Percentiles rank a stretch among this genome's conserved stretches.
Conservation (phyloP, 2,329 filamentous ascomycete species). For the Fusarium buharicum region DNA sequence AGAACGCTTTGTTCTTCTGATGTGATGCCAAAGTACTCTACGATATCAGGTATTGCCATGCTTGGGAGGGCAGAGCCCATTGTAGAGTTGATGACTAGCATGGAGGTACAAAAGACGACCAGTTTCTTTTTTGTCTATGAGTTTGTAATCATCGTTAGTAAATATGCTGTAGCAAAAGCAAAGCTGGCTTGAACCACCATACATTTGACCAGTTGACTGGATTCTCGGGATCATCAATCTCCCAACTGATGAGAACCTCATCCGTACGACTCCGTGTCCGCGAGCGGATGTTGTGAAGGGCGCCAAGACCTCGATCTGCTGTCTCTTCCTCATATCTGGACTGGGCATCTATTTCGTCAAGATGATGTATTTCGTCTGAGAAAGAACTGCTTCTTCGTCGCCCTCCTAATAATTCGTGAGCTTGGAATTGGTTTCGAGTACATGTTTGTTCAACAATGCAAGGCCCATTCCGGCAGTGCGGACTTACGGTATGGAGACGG, state of each 20-base stretch:
- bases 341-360: conserved; percentile 55
- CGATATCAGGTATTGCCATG: conserved; percentile 69
- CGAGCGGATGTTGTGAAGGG: conserved; percentile 51
- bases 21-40: conserved; percentile 65
- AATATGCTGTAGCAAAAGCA: neutral
- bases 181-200: conserved; percentile 20
- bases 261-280: conserved; percentile 48
- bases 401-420: conserved; percentile 40
- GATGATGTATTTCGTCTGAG: conserved; percentile 40
- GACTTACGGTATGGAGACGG: conserved; percentile 44
- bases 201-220: conserved; percentile 63
- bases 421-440: neutral
- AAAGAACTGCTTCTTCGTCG: conserved; percentile 41
- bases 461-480: neutral
- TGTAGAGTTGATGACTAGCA: conserved; percentile 73
- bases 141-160: neutral
- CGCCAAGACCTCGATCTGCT: conserved; percentile 50
- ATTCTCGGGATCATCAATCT: conserved; percentile 60
- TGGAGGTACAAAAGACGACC: conserved; percentile 65
- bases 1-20: conserved; percentile 59
- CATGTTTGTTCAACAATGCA: neutral
- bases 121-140: conserved; percentile 63
- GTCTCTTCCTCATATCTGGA: conserved; percentile 56
- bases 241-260: conserved; percentile 57
- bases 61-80: conserved; percentile 73